Evolutionary conservation across 345 rosid genomes (phyloP).

Genomic region (Bruguiera gymnorhiza): DNA sequence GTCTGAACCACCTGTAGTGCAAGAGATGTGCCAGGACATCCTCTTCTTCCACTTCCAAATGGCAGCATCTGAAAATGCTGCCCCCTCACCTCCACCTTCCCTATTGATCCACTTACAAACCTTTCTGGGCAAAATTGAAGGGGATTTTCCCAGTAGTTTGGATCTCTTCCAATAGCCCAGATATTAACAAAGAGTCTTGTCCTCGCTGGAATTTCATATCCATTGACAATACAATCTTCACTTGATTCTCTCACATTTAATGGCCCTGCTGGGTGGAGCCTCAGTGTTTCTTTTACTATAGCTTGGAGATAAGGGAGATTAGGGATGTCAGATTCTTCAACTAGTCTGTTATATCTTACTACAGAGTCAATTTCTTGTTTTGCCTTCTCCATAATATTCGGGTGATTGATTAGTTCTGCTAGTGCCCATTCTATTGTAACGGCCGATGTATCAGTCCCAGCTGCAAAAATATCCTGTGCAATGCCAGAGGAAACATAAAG

Average conservation of each 20-base stretch:
- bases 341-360: constrained; percentile 39
- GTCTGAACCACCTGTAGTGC: constrained; percentile 49
- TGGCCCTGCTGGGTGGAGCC: constrained; percentile 76
- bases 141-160: constrained; percentile 53
- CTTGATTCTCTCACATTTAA: constrained; percentile 52
- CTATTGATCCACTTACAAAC: constrained; percentile 30
- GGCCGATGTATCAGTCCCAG: constrained; percentile 67
- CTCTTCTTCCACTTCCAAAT: constrained; percentile 66
- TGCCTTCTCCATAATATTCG: constrained; percentile 39
- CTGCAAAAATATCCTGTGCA: constrained; percentile 54
- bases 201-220: constrained; percentile 46
- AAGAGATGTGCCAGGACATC: constrained; percentile 56
- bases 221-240: constrained; percentile 35
- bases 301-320: constrained; percentile 68
- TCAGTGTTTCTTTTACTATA: constrained; percentile 53
- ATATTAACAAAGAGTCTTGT: constrained; percentile 48
- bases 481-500: neutral
- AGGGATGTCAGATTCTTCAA: constrained; percentile 57
- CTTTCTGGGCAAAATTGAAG: constrained; percentile 62
- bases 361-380: constrained; percentile 48
- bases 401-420: constrained; percentile 64
- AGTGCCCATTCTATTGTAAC: constrained; percentile 58
- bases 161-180: constrained; percentile 61
- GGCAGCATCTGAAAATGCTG: constrained; percentile 51
- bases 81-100: constrained; percentile 46